Conservation (phyloP, 208 protist species). For the Leishmania arabica region DNA sequence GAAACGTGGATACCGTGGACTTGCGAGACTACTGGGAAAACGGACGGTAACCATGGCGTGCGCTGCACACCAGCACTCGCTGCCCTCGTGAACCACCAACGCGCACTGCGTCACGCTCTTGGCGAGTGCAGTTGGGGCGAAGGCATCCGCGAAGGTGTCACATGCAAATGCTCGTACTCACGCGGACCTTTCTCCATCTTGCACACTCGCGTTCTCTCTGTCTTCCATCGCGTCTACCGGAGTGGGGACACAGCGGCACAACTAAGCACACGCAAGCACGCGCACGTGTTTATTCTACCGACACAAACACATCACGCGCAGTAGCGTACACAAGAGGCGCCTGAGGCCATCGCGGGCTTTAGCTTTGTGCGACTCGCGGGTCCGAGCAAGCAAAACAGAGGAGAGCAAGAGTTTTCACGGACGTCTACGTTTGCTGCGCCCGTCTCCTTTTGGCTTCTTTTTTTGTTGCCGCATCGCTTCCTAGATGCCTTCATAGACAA, state of each 20-base stretch:
- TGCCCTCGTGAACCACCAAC: neutral
- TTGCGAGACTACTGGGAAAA: too few species aligned
- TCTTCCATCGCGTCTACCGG: neutral
- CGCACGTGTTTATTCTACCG: neutral
- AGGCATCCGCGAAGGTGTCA: neutral
- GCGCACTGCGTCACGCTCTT: neutral
- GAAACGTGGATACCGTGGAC: too few species aligned
- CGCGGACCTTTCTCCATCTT: neutral
- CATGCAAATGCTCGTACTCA: neutral
- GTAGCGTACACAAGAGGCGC: neutral
- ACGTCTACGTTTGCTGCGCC: neutral
- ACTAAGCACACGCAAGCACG: neutral
- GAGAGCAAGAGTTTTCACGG: neutral
- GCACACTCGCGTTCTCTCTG: neutral
- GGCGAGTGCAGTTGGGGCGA: neutral
- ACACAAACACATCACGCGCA: neutral
- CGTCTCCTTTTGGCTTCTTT: neutral
- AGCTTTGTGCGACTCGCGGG: neutral
- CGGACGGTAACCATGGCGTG: too few species aligned
- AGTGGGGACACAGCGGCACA: neutral
- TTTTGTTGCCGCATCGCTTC: neutral
- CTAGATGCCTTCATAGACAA: neutral
- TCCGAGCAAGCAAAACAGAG: neutral
- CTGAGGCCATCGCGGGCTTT: neutral
- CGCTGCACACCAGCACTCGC: too few species aligned